Evolutionary conservation across 208 protist species (phyloP), one percentile per base, ranked within the genome.

Genomic region (Trypanosoma platydactyli): DNA sequence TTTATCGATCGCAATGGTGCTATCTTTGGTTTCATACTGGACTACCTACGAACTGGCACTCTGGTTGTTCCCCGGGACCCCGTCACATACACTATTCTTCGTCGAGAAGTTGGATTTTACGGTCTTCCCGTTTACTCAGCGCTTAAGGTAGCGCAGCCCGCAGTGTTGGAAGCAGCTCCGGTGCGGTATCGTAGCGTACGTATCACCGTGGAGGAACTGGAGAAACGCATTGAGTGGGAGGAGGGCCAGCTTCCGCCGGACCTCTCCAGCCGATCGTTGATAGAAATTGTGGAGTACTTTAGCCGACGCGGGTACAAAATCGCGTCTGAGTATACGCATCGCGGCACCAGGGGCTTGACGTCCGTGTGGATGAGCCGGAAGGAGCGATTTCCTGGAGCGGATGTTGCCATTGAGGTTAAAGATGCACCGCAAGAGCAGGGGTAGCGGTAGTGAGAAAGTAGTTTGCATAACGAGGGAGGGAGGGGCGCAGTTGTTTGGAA

Each of bases 1-100:
- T 76, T 76, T 60, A 27, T 76, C 18, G 71, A 76, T 44, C 54
- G 71, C 18, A 72, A 72, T 41, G 71, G 71, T 5, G 15, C 29
- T 5, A 25, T 72, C 5, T 76, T 76, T 42, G 48, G 15, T 22
- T 41, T 64, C 52, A 76, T 76, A 20, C 57, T 73, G 16, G 71
- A 76, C 30, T 76, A 65, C 42, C 50, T 76, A 9, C 64, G 71
- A 1, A 58, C 29, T 20, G 71, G 63, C 12, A 68, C 56, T 11
- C 30, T 76, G 7, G 13, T 57, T 6, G 40, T 67, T 9, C 67
- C 58, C n/a, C 54, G 67, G 11, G 55, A 64, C 33, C 55, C 67
- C 30, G n/a, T 64, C 18, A 20, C 5, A 15, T 71, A 71, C 20
- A 35, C 35, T 7, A 55, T 38, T 20, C 4, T 71, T 18, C 65